These are phyloP conservation scores for Saururus chinensis DNA, from an alignment of 164 flowering plant genomes.

Conservation along the genomic window DNA sequence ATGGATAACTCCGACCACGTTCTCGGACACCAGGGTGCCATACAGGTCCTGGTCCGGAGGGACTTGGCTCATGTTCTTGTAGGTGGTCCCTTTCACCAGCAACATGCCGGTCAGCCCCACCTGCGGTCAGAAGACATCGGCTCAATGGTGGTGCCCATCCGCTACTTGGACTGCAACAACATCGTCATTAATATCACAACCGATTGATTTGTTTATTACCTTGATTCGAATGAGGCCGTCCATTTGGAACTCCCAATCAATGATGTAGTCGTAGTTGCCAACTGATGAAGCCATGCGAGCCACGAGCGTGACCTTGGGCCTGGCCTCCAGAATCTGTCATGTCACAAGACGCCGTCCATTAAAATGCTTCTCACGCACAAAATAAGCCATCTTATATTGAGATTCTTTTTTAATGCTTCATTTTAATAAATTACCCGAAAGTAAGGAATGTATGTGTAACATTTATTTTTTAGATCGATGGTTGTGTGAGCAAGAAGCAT, in stretches of 20 bases:
- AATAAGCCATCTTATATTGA: no score
- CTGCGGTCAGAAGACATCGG: no score
- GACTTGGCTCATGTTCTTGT: slow-evolving; percentile 24
- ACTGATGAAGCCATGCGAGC: slow-evolving; percentile 44
- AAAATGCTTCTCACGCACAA: no score
- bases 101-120: slow-evolving; percentile 51
- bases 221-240: slow-evolving; percentile 43
- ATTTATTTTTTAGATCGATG: no score
- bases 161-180: no score
- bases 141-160: no score
- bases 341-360: not conserved
- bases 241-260: slow-evolving; percentile 53
- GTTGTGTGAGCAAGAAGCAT: no score
- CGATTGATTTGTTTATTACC: slow-evolving; percentile 17
- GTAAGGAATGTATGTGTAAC: no score
- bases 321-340: slow-evolving; percentile 34
- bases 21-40: slow-evolving; percentile 46
- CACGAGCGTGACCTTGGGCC: slow-evolving; percentile 44
- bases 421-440: no score
- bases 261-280: slow-evolving; percentile 50
- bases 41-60: slow-evolving; percentile 18
- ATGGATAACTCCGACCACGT: slow-evolving; percentile 45
- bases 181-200: no score
- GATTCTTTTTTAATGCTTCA: no score
- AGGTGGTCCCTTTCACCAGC: slow-evolving; percentile 35